phyloP scores from a whole-genome alignment of 768 basidiomycete genomes.

The Pluteus cervinus region DNA sequence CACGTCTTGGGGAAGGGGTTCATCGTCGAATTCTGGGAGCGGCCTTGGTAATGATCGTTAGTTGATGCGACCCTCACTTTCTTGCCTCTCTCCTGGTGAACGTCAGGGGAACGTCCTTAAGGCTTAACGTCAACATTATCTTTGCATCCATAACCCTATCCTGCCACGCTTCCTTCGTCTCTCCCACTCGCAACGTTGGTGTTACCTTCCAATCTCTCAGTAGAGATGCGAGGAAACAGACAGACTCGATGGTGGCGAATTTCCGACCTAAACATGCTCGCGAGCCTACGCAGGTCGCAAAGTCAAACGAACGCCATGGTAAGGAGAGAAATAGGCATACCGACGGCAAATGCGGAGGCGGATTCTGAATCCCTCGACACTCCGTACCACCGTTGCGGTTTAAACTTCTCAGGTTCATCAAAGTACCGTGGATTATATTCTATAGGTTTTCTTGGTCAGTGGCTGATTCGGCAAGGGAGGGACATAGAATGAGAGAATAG shows the following conservation, averaged over 20 bases:
- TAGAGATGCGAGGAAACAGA: constrained; percentile 46
- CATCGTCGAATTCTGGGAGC: too few species aligned
- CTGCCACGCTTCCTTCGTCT: constrained; percentile 33
- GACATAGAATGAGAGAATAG: background rate
- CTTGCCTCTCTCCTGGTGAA: constrained; percentile 23
- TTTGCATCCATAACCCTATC: constrained; percentile 30
- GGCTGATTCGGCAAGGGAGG: too few species aligned
- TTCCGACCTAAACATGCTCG: constrained; percentile 50
- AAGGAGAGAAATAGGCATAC: constrained; percentile 13
- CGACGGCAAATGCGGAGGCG: constrained; percentile 43
- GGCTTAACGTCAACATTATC: constrained; percentile 30
- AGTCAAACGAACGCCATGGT: background rate
- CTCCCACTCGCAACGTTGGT: constrained; percentile 31
- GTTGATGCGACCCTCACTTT: too few species aligned
- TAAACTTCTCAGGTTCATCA: constrained; percentile 40
- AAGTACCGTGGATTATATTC: constrained; percentile 48
- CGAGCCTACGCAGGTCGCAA: constrained; percentile 28
- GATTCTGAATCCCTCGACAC: constrained; percentile 33
- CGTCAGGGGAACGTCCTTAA: constrained; percentile 25
- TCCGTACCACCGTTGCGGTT: constrained; percentile 46
- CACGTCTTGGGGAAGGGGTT: too few species aligned
- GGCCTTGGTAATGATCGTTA: too few species aligned
- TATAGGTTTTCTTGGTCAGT: constrained; percentile 11
- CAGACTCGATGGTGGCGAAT: constrained; percentile 47
- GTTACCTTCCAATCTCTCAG: constrained; percentile 49